A percentile compares a stretch with the other conserved stretches of the same genome.
Conservation (phyloP, 1,139 yeast genomes). For the Candida sanyaensis region DNA sequence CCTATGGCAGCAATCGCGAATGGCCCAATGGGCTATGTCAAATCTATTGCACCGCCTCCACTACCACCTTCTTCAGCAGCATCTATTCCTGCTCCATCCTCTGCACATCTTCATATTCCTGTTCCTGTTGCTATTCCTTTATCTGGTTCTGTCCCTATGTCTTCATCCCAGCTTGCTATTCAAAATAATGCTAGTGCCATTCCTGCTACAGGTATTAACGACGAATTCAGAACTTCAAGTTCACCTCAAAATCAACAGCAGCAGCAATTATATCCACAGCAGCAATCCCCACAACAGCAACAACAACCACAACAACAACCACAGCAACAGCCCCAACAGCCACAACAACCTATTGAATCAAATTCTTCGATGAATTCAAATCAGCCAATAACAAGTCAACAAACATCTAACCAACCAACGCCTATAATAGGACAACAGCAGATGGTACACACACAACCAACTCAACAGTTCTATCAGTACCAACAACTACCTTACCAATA, state of each 20-base stretch:
- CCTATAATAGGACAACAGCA: background rate
- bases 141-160: background rate
- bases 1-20: background rate
- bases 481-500: background rate
- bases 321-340: too few species aligned
- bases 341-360: background rate
- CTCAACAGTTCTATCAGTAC: slow-evolving; percentile 2
- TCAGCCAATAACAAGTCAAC: background rate
- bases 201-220: background rate
- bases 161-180: background rate
- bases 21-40: background rate
- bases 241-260: too few species aligned
- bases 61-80: background rate
- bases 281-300: background rate
- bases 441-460: background rate
- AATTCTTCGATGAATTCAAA: too few species aligned
- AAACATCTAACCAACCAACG: background rate
- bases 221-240: too few species aligned
- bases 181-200: background rate
- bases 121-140: background rate
- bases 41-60: too few species aligned
- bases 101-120: background rate
- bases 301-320: background rate
- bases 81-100: background rate
- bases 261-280: background rate